Base-by-base conservation (phyloP, 106 monocot genomes). In the Allium sativum region DNA sequence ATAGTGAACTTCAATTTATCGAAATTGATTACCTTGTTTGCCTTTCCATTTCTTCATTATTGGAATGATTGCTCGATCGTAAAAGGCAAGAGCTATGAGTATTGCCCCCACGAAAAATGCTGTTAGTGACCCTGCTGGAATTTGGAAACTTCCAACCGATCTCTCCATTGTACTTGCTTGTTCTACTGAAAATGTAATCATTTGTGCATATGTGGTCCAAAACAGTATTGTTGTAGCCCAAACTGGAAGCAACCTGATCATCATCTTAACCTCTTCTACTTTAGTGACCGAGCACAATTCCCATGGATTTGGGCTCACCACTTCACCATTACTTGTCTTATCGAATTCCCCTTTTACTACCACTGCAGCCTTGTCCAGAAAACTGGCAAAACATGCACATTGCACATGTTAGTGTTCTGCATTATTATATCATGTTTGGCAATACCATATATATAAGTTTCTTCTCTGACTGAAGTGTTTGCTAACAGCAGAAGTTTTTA, bases 161-260 rank as follows among this genome's bases (percentile, higher is more conserved):
- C 86, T 59, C 40, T 76, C 50, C 86, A 91, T 86, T 12, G 90
- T 91, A 15, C 77, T 64, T 3, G 90, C 90, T 66, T 91, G 90
- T 70, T 83, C 86, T 9, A 91, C 90, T 8, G 90, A 91, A 79
- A 91, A 91, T 4, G 90, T 91, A 56, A 86, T 91, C 90, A 91
- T 80, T 72, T 91, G 90, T 8, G 90, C 90, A 20, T 91, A 91
- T 40, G 75, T 73, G 8, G 90, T 91, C 90, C 90, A 91, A 73
- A 91, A 91, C 55, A 91, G 45, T 52, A 91, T 86, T 6, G 90
- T 91, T 12, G 90, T 91, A 1, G 83, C 85, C 90, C 90, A 91
- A 19, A 91, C 76, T 3, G 90, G 90, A 8, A 91, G 77, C 47
- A 90, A 56, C 48, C 90, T 68, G 45, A 82, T 70, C 85, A 90